Base-by-base conservation (phyloP, 805 yeast genomes). In the Candida lessepsii region DNA sequence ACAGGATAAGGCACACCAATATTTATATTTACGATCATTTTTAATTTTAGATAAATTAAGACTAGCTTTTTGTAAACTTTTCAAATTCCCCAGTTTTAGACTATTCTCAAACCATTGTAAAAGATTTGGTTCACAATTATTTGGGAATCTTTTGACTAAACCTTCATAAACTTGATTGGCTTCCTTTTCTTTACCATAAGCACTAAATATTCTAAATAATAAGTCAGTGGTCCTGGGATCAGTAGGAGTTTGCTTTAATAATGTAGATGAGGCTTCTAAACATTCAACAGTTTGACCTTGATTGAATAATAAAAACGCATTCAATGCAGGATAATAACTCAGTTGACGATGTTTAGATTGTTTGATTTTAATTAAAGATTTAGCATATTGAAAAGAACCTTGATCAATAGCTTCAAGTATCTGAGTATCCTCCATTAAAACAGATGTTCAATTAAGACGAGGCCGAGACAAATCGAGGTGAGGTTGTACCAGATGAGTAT, bases 1-100 rank as follows among this genome's bases (percentile, higher is more conserved):
- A 63, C 76, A 58, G 13, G 76, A 57, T 46, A 81, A 65, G n/a
- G 81, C 78, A 24, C 79, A 74, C 81, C 85, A 76, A 24, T 76
- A 57, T 19, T 66, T 63, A 44, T 66, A 53, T 9, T 59, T 57
- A 27, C 66, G 56, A 10, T 61, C 51, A 11, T 16, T 54, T 52
- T 16, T 49, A 30, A 34, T 43, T 37, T 61, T 44, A 61, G 70
- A 42, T 62, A 57, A 42, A 65, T 63, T 39, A 58, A 78, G 70
- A 2, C 81, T 60, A 0, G 65, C 67, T 48, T 77, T 77, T 39
- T 80, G 84, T 57, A 81, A 58, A 11, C 76, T 73, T 33, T 70
- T 60, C 17, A 68, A 56, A 55, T 83, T 79, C 26, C 63, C 65
- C 27, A 60, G 61, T 5, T 67, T 68, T 20, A 81, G 52, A 20